Percentiles rank a stretch among this genome's conserved stretches.
Evolutionary conservation across 176 grass and related monocot genomes (phyloP).

Genomic region (Oryza coarctata): DNA sequence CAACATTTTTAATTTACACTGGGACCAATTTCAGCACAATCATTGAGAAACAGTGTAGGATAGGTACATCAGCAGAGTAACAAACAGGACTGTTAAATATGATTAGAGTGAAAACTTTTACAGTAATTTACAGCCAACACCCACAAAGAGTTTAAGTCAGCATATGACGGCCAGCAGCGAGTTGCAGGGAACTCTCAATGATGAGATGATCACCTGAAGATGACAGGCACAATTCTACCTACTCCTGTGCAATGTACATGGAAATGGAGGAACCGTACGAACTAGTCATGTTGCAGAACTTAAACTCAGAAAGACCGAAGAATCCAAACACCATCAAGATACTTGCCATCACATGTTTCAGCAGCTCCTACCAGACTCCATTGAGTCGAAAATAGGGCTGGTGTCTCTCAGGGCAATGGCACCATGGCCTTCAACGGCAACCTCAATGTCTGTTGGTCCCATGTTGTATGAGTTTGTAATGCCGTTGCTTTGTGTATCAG

Average conservation of each 20-base stretch:
- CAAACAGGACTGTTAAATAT: neutral
- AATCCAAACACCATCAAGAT: neutral
- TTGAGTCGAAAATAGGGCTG: slow-evolving; percentile 36
- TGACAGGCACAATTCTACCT: neutral
- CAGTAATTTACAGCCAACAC: neutral
- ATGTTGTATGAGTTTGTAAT: slow-evolving; percentile 15
- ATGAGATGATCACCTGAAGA: neutral
- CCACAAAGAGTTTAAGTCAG: neutral
- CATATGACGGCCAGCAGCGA: neutral
- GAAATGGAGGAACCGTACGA: neutral
- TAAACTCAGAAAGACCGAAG: neutral
- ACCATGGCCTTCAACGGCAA: slow-evolving; percentile 9
- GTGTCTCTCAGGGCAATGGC: slow-evolving; percentile 33
- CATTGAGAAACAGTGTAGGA: neutral
- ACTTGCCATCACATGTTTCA: slow-evolving; percentile 3
- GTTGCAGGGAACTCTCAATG: neutral
- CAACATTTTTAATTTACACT: neutral
- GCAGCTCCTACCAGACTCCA: slow-evolving; percentile 42
- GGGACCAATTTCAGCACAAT: neutral
- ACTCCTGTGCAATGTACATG: neutral
- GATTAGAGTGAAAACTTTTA: neutral
- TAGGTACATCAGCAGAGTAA: neutral
- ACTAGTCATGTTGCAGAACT: neutral
- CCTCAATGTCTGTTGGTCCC: slow-evolving; percentile 32
- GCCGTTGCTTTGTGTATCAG: slow-evolving; percentile 31